A percentile compares a stretch with the other conserved stretches of the same genome.
Conservation (phyloP, 225 moss, liverwort and hornwort genomes). For the Polytrichum formosum region DNA sequence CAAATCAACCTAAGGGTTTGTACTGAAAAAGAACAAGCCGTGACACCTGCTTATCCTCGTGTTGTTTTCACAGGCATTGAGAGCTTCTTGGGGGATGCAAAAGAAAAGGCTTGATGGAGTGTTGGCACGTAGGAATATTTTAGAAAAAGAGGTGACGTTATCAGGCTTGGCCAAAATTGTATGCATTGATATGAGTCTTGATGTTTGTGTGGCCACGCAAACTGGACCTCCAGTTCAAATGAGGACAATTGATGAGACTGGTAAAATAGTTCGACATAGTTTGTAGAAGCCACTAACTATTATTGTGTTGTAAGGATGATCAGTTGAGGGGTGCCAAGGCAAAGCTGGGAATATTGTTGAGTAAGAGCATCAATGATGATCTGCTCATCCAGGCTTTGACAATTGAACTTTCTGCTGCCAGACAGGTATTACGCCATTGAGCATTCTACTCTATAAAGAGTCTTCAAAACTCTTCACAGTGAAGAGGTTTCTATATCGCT, state of each 20-base stretch:
- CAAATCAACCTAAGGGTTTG: too few species aligned
- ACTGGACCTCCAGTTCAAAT: neutral
- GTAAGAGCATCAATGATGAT: slow-evolving; percentile 65
- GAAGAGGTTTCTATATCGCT: too few species aligned
- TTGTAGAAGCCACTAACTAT: neutral
- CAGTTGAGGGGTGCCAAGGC: slow-evolving; percentile 42
- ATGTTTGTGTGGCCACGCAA: neutral
- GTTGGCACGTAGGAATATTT: slow-evolving; percentile 45
- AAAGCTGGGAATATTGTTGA: slow-evolving; percentile 38
- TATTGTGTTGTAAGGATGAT: neutral
- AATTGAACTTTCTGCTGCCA: slow-evolving; percentile 42
- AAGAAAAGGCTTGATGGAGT: slow-evolving; percentile 59
- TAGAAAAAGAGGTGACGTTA: slow-evolving; percentile 53
- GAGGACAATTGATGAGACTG: neutral
- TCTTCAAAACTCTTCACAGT: too few species aligned
- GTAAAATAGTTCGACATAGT: neutral
- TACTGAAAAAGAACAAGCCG: too few species aligned
- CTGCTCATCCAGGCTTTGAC: slow-evolving; percentile 53
- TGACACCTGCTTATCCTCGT: too few species aligned
- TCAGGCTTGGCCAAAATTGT: neutral
- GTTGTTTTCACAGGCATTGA: slow-evolving; percentile 21
- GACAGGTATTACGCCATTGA: slow-evolving; percentile 28
- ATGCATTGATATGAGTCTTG: neutral
- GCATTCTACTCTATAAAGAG: too few species aligned
- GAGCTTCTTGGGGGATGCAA: slow-evolving; percentile 58